A percentile compares a stretch with the other conserved stretches of the same genome.
These are phyloP conservation scores for Dysphania ambrosioides DNA, from an alignment of 148 eudicot genomes.

Conservation along the genomic window DNA sequence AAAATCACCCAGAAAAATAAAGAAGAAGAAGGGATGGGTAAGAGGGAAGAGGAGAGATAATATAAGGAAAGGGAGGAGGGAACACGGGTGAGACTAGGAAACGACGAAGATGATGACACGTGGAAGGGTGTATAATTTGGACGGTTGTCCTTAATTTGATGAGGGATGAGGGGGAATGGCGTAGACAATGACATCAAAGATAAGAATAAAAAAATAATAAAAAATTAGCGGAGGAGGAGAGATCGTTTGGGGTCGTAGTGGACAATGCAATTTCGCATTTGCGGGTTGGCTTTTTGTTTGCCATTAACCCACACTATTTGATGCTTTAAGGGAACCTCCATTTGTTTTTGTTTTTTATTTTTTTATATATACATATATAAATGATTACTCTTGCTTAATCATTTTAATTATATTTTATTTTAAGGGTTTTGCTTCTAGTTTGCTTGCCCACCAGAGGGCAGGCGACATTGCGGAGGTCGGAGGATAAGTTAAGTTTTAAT, in stretches of 20 bases:
- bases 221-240: conserved; percentile 11
- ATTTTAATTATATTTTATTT: not conserved
- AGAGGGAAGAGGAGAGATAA: conserved; percentile 15
- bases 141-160: conserved; percentile 11
- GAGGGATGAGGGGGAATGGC: conserved; percentile 29
- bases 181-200: conserved; percentile 28
- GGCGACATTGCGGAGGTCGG: not conserved
- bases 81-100: not conserved
- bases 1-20: conserved; percentile 4
- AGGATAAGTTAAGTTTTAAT: conserved; percentile 17
- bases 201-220: not conserved
- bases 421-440: not conserved
- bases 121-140: not conserved
- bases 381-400: not conserved
- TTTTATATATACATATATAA: no score
- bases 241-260: conserved; percentile 28
- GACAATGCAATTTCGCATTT: conserved; percentile 25
- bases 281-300: conserved; percentile 35
- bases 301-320: conserved; percentile 36
- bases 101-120: conserved; percentile 29
- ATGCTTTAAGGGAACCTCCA: conserved; percentile 18
- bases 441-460: conserved; percentile 32
- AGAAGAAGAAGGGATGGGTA: conserved; percentile 20
- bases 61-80: conserved; percentile 21
- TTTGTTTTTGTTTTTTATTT: not conserved